These are phyloP conservation scores for Trichosporon faecale DNA, from an alignment of 1,284 basidiomycete genomes.

Conservation along the genomic window DNA sequence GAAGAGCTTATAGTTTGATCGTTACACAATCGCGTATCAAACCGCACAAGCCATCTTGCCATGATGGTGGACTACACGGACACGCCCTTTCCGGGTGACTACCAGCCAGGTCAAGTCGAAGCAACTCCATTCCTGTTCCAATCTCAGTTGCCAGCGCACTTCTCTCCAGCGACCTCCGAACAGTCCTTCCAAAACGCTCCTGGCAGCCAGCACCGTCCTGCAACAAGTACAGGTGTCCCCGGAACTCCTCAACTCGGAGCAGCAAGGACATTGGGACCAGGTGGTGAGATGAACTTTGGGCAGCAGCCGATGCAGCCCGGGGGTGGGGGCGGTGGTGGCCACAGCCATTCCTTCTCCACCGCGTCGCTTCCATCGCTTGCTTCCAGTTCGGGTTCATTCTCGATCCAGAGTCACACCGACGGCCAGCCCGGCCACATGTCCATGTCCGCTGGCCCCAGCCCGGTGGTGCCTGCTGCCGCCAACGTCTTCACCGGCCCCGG, in stretches of 20 bases:
- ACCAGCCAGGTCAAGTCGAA: slow-evolving; percentile 23
- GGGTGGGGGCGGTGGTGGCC: slow-evolving; percentile 7
- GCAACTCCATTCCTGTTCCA: slow-evolving; percentile 20
- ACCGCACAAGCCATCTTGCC: slow-evolving; percentile 1
- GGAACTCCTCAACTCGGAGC: slow-evolving; percentile 7
- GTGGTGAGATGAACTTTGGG: slow-evolving; percentile 9
- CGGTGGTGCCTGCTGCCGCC: not conserved
- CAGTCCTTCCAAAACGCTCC: slow-evolving; percentile 19
- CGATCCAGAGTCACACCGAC: slow-evolving; percentile 19
- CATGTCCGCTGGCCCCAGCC: not conserved
- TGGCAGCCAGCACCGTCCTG: slow-evolving; percentile 13
- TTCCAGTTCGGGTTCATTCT: slow-evolving; percentile 24
- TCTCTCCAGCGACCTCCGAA: slow-evolving; percentile 24
- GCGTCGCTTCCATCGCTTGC: slow-evolving; percentile 26
- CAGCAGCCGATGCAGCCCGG: slow-evolving; percentile 1
- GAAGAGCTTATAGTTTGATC: slow-evolving; percentile 2
- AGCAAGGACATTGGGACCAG: not conserved
- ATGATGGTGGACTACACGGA: slow-evolving; percentile 23
- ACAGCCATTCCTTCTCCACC: slow-evolving; percentile 25
- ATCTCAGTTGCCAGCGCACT: slow-evolving; percentile 21
- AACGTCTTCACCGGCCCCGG: not conserved
- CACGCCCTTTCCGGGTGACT: slow-evolving; percentile 26
- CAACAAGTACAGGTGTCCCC: slow-evolving; percentile 10
- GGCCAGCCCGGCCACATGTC: not conserved
- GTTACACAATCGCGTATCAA: not conserved